These are phyloP conservation scores for Cynara cardunculus DNA, from an alignment of 129 eudicot species.

Conservation along the genomic window DNA sequence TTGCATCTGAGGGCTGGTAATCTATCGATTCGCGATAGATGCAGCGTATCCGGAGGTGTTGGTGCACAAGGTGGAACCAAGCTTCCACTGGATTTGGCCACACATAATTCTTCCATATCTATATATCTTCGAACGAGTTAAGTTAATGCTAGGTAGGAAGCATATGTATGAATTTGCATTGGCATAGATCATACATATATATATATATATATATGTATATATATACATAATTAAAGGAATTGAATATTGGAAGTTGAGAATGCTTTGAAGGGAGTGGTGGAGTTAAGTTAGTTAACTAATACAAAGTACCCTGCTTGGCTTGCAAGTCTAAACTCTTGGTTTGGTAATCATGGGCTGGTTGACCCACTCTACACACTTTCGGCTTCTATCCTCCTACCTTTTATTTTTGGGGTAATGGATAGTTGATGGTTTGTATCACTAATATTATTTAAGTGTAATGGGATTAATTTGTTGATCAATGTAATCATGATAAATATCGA, in stretches of 20 bases:
- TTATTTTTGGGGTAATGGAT: too few species aligned
- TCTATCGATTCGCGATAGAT: constrained; percentile 52
- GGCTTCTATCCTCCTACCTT: neutral
- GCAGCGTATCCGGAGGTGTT: constrained; percentile 35
- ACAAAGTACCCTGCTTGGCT: constrained; percentile 27
- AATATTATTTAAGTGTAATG: too few species aligned
- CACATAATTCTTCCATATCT: constrained; percentile 30
- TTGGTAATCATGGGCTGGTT: constrained; percentile 19
- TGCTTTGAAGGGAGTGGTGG: constrained; percentile 2
- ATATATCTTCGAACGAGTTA: neutral
- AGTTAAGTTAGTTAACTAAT: constrained; percentile 9
- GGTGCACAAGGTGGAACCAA: constrained; percentile 36
- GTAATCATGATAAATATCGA: too few species aligned
- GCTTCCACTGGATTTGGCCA: constrained; percentile 31
- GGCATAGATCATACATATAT: neutral
- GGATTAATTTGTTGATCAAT: too few species aligned
- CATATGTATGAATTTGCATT: neutral
- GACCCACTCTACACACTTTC: neutral
- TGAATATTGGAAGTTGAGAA: neutral
- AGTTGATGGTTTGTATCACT: too few species aligned
- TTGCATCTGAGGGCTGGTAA: constrained; percentile 43
- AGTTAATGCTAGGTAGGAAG: neutral
- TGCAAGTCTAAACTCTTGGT: constrained; percentile 36
- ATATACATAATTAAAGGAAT: neutral
- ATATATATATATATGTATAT: neutral